Conservation (phyloP, 169 alveolate species). For the Eimeria mitis region DNA sequence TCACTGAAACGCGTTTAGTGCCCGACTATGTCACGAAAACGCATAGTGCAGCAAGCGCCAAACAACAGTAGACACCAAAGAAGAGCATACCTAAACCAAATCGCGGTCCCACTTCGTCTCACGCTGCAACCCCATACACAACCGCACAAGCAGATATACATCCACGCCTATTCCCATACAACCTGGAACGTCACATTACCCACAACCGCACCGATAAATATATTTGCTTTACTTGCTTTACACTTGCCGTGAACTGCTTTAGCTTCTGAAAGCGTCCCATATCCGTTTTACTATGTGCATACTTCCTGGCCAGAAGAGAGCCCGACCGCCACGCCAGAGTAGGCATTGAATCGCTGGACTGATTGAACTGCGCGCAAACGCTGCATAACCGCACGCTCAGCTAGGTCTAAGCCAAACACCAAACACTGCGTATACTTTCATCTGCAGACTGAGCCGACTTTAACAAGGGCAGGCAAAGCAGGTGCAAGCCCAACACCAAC, state of each 20-base stretch:
- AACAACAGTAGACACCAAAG: not conserved
- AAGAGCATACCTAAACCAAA: too few relatives aligned
- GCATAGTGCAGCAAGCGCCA: not conserved
- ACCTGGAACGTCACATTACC: not conserved
- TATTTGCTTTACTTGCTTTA: not conserved
- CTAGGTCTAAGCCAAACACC: not conserved
- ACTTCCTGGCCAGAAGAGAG: not conserved
- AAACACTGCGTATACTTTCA: not conserved
- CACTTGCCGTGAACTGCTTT: too few relatives aligned
- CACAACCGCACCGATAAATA: not conserved
- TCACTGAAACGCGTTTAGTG: too few relatives aligned
- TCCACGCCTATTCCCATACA: not conserved
- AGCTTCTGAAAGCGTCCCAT: too few relatives aligned
- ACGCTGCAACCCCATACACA: not conserved
- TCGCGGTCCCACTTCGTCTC: not conserved
- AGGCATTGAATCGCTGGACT: not conserved
- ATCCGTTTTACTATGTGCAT: not conserved
- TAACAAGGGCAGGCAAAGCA: not conserved
- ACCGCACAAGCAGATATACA: not conserved
- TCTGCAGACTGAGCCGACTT: not conserved
- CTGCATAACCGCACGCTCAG: not conserved
- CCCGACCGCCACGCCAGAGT: not conserved
- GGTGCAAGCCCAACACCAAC: not conserved
- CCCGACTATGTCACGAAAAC: too few relatives aligned
- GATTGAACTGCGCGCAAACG: not conserved